Evolutionary conservation across 768 basidiomycete genomes (phyloP).

Genomic region (Aureoboletus auriporus): DNA sequence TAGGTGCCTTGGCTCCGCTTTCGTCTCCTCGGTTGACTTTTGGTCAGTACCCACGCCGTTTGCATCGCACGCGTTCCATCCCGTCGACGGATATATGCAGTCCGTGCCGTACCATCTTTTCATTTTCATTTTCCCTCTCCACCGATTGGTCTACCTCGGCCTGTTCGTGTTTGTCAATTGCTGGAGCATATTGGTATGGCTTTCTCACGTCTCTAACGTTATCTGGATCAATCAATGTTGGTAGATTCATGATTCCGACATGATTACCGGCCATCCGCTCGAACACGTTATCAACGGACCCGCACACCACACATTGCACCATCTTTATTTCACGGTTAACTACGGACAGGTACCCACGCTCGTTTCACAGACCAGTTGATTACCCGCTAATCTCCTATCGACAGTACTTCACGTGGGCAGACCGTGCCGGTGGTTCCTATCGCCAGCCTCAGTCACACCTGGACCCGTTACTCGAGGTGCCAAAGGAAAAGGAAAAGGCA

Average conservation of each 20-base stretch:
- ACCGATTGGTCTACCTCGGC: constrained; percentile 76
- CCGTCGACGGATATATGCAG: constrained; percentile 90
- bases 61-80: constrained; percentile 97
- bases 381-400: constrained; percentile 16
- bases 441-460: constrained; percentile 79
- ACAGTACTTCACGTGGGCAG: constrained; percentile 97
- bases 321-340: constrained; percentile 95
- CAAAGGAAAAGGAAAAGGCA: constrained; percentile 25
- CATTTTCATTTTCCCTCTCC: constrained; percentile 85
- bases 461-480: constrained; percentile 75
- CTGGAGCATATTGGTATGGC: constrained; percentile 80
- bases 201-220: neutral
- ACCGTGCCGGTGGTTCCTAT: constrained; percentile 79
- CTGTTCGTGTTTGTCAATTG: constrained; percentile 91
- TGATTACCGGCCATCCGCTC: constrained; percentile 88
- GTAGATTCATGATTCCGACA: constrained; percentile 98
- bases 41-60: constrained; percentile 89
- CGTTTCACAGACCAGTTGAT: constrained; percentile 23
- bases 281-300: constrained; percentile 96
- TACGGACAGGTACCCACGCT: constrained; percentile 81
- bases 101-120: constrained; percentile 95
- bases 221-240: neutral
- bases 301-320: constrained; percentile 95
- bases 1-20: constrained; percentile 34
- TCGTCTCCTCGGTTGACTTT: constrained; percentile 5